Conservation (phyloP, 129 eudicot genomes). For the Flaveria linearis region DNA sequence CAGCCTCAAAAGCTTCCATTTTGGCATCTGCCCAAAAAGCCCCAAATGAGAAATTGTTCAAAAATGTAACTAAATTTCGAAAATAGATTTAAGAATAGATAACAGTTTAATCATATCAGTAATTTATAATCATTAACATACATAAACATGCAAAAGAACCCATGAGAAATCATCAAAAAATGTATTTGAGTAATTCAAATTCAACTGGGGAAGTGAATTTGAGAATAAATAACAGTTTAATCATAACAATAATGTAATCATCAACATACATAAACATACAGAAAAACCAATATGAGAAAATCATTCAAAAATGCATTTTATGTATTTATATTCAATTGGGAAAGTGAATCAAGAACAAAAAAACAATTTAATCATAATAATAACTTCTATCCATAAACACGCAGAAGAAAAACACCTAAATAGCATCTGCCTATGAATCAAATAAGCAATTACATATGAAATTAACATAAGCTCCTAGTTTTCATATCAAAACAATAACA, state of each 20-base stretch:
- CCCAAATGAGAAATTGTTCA: slow-evolving; percentile 27
- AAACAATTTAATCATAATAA: background rate
- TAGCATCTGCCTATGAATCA: background rate
- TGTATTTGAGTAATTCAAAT: background rate
- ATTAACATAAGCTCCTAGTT: background rate
- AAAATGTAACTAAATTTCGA: background rate
- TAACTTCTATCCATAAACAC: slow-evolving; percentile 1
- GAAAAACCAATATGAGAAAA: slow-evolving; percentile 27
- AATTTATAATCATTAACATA: background rate
- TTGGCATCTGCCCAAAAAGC: slow-evolving; percentile 35
- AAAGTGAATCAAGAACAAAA: background rate
- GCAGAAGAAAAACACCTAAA: slow-evolving; percentile 18
- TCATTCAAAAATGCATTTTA: slow-evolving; percentile 3
- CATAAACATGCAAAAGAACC: slow-evolving; percentile 16
- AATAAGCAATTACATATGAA: slow-evolving; percentile 18
- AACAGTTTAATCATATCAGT: slow-evolving; percentile 13
- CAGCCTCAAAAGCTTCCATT: slow-evolving; percentile 66
- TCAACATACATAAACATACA: slow-evolving; percentile 5
- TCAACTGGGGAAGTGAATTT: slow-evolving; percentile 1
- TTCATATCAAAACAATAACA: background rate
- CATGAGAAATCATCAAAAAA: slow-evolving; percentile 21
- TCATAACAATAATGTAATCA: background rate
- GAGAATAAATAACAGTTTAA: background rate
- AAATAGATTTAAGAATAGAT: background rate
- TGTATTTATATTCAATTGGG: background rate